A percentile compares a stretch with the other conserved stretches of the same genome.
These are phyloP conservation scores for Suillus cothurnatus DNA, from an alignment of 768 basidiomycete species.

Conservation along the genomic window DNA sequence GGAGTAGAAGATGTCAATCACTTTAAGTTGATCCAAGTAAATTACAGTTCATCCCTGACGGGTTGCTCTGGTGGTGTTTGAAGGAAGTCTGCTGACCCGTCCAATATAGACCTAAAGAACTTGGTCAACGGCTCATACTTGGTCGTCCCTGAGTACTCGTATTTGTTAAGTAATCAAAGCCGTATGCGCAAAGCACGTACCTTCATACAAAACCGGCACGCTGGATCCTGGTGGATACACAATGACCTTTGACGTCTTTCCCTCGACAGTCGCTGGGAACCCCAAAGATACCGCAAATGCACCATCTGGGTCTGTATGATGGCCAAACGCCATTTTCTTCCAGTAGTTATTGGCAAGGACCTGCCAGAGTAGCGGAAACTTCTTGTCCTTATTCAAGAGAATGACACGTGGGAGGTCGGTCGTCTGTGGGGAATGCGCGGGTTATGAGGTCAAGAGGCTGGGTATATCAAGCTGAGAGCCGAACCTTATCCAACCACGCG, in stretches of 20 bases:
- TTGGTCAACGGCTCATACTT: constrained; percentile 77
- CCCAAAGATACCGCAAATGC: constrained; percentile 60
- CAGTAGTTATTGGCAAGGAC: constrained; percentile 74
- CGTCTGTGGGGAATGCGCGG: constrained; percentile 30
- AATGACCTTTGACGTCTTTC: constrained; percentile 66
- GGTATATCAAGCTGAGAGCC: constrained; percentile 15
- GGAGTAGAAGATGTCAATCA: not conserved
- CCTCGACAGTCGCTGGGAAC: constrained; percentile 51
- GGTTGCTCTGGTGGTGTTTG: constrained; percentile 41
- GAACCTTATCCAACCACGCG: constrained; percentile 70
- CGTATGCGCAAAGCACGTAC: constrained; percentile 37
- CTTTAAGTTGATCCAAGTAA: constrained; percentile 1
- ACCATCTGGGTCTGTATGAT: constrained; percentile 68
- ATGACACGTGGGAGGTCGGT: constrained; percentile 56
- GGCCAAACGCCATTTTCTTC: constrained; percentile 61
- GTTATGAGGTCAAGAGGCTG: constrained; percentile 1
- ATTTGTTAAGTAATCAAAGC: constrained; percentile 4
- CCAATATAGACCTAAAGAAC: constrained; percentile 71
- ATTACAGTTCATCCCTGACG: constrained; percentile 32
- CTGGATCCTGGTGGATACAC: constrained; percentile 66
- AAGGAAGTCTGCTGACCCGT: constrained; percentile 63
- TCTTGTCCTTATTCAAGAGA: constrained; percentile 74
- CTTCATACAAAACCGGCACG: constrained; percentile 65
- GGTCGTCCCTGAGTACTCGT: constrained; percentile 48
- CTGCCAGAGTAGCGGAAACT: constrained; percentile 79